Evolutionary conservation across 2,329 filamentous ascomycete species (phyloP).

Genomic region (Chaetoscypha palmicola): DNA sequence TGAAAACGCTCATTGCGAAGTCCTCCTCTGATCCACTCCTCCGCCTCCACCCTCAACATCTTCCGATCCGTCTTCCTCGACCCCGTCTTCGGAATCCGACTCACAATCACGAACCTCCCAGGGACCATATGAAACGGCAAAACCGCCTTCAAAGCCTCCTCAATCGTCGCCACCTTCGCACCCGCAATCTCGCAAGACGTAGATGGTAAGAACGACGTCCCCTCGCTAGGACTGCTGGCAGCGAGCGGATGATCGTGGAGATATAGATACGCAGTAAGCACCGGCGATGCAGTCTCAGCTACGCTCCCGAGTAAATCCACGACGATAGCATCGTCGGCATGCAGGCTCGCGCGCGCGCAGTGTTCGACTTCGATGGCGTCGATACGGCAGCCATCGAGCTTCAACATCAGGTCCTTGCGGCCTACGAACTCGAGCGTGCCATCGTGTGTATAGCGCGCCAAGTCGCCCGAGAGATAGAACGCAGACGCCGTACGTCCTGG

Average conservation of each 20-base stretch:
- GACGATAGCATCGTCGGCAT: neutral
- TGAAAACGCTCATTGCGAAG: no score
- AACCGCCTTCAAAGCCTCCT: neutral
- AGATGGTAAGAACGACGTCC: neutral
- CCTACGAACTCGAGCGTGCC: conserved; percentile 1
- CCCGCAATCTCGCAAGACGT: neutral
- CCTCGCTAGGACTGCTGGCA: no score
- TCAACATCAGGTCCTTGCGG: conserved; percentile 1
- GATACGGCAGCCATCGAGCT: conserved; percentile 2
- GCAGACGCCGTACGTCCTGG: neutral
- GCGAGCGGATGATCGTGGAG: neutral
- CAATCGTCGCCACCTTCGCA: neutral
- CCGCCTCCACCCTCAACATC: neutral
- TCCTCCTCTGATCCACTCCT: no score
- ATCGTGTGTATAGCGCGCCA: neutral
- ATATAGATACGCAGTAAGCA: neutral
- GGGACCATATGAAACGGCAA: neutral
- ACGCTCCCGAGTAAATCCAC: neutral
- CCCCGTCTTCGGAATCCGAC: neutral
- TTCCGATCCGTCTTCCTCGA: conserved; percentile 2
- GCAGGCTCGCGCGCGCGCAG: neutral
- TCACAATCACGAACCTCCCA: neutral
- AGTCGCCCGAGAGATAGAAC: conserved; percentile 1
- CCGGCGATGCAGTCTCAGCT: neutral
- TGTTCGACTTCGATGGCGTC: conserved; percentile 2